Conservation (phyloP, 2,329 filamentous ascomycete species). For the Cytospora leucostoma region DNA sequence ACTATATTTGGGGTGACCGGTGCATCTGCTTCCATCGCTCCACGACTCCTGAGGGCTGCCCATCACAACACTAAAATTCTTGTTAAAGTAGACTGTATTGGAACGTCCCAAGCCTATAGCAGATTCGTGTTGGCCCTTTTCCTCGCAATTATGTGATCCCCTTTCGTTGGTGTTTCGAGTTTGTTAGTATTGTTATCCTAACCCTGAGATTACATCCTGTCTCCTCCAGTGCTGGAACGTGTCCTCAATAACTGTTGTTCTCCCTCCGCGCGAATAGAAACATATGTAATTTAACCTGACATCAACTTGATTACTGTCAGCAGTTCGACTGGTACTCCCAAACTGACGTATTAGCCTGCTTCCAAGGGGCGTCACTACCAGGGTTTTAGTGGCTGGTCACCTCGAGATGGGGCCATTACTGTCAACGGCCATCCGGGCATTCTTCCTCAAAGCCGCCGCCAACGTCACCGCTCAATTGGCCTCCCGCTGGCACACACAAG, state of each 20-base stretch:
- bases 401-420: conserved; percentile 24
- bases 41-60: too few species aligned
- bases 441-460: conserved; percentile 29
- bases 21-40: background rate
- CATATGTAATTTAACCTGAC: background rate
- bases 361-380: background rate
- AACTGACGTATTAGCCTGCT: background rate
- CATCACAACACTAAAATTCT: background rate
- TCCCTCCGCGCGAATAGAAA: background rate
- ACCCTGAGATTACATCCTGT: conserved; percentile 12
- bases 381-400: conserved; percentile 4
- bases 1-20: too few species aligned
- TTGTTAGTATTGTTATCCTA: conserved; percentile 2
- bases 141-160: background rate
- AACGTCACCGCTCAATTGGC: conserved; percentile 29
- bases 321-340: background rate
- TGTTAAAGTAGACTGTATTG: background rate
- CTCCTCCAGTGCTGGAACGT: conserved; percentile 6
- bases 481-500: conserved; percentile 26
- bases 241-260: conserved; percentile 5
- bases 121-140: background rate
- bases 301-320: background rate
- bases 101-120: too few species aligned
- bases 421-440: conserved; percentile 27
- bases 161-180: background rate